These are phyloP conservation scores for Acanthamoeba sp. DNA, from an alignment of 208 protist species.

Conservation along the genomic window DNA sequence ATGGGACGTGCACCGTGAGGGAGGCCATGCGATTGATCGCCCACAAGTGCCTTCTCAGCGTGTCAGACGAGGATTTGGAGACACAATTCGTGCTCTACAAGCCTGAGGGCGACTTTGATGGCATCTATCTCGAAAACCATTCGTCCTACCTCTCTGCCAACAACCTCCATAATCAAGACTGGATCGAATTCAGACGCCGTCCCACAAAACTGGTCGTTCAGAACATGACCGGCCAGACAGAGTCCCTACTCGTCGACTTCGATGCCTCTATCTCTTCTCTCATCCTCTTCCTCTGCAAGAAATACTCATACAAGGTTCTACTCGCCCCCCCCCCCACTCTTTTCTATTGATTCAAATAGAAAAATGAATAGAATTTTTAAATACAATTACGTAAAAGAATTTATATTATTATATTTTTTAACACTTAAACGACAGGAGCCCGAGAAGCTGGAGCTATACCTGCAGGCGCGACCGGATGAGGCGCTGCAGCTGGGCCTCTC, in stretches of 20 bases:
- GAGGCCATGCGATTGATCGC: constrained; percentile 3
- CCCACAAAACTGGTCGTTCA: not conserved
- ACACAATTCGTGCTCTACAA: constrained; percentile 23
- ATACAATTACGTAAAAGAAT: not conserved
- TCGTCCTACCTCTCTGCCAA: constrained; percentile 34
- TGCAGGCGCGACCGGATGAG: not conserved
- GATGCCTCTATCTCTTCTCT: not conserved
- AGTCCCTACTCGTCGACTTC: not conserved
- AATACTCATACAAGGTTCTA: not conserved
- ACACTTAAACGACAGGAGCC: not conserved
- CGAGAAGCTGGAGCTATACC: not conserved
- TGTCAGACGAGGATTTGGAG: constrained; percentile 3
- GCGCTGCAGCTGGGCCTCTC: not conserved
- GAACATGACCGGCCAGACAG: not conserved
- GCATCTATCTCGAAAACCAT: not conserved
- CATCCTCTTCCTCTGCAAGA: constrained; percentile 7
- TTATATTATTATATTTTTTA: not conserved
- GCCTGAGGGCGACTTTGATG: not conserved
- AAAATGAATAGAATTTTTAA: too few relatives aligned
- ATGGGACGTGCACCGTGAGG: constrained; percentile 12
- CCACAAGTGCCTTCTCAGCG: constrained; percentile 4
- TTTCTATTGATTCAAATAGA: not conserved
- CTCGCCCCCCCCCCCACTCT: too few relatives aligned
- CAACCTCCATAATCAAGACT: constrained; percentile 29
- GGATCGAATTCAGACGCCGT: constrained; percentile 1